Evolutionary conservation across 139 green algal species (phyloP).

Genomic region (Ulvella scutata): DNA sequence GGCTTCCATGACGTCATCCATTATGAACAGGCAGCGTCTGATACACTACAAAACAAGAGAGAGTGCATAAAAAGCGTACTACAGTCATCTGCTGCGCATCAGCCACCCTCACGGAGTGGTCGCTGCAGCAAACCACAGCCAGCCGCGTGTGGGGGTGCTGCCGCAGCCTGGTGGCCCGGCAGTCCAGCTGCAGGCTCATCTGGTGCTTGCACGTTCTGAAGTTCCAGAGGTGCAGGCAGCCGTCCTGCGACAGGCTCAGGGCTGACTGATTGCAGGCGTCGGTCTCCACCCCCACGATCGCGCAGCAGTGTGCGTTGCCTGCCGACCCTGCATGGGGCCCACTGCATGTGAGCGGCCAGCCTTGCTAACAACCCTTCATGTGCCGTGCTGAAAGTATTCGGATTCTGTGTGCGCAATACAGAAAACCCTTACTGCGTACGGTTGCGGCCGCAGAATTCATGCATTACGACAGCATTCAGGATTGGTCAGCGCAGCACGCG

Average conservation of each 20-base stretch:
- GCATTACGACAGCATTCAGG: too few relatives aligned
- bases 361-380: too few relatives aligned
- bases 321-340: neutral
- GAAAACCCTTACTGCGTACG: neutral
- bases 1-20: too few relatives aligned
- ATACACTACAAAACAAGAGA: too few relatives aligned
- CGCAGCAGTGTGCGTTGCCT: conserved; percentile 41
- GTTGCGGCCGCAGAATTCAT: neutral
- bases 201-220: conserved; percentile 44
- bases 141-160: conserved; percentile 4
- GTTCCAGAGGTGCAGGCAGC: conserved; percentile 57
- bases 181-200: neutral
- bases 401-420: neutral
- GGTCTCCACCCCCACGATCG: conserved; percentile 38
- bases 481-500: too few relatives aligned
- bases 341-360: too few relatives aligned
- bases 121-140: neutral
- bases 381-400: too few relatives aligned
- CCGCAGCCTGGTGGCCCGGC: neutral
- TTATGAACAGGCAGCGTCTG: too few relatives aligned
- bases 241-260: conserved; percentile 45
- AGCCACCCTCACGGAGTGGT: neutral
- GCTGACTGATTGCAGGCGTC: conserved; percentile 58
- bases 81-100: conserved; percentile 4
- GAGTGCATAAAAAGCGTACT: neutral